Percentiles rank a stretch among this genome's conserved stretches.
These are phyloP conservation scores for Rosa multiflora DNA, from an alignment of 306 rosid species.

Conservation along the genomic window DNA sequence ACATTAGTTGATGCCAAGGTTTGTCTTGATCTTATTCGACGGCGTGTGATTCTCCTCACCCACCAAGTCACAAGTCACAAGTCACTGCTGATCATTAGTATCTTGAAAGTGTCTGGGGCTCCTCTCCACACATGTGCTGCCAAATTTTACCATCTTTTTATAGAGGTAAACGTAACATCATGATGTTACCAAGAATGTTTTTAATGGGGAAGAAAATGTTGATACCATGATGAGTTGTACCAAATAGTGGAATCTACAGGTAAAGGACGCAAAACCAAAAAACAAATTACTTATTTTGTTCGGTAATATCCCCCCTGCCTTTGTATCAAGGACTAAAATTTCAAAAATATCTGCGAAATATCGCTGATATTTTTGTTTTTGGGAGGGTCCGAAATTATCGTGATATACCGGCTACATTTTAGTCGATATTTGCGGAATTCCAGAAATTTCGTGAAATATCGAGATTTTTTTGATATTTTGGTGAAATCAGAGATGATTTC, in stretches of 20 bases:
- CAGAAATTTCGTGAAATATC: too few species aligned
- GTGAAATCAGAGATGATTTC: too few species aligned
- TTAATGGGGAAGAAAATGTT: neutral
- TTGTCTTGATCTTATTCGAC: neutral
- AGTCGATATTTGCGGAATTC: too few species aligned
- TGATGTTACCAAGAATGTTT: neutral
- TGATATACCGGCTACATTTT: too few species aligned
- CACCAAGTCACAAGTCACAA: conserved; percentile 2
- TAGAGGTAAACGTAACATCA: neutral
- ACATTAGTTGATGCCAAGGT: neutral
- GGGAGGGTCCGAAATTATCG: too few species aligned
- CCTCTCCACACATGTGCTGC: neutral
- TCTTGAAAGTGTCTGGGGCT: neutral
- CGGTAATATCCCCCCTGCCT: neutral
- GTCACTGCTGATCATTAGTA: neutral
- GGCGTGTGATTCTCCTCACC: neutral
- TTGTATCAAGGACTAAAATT: neutral
- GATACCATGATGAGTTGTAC: neutral
- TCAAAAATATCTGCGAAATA: too few species aligned
- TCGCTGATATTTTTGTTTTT: too few species aligned
- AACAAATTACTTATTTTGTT: too few species aligned
- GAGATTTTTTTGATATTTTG: too few species aligned
- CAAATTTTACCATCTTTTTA: neutral
- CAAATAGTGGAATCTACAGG: neutral
- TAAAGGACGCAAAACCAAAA: neutral